These are phyloP conservation scores for Hypoxylon sp. DNA, from an alignment of 2,329 filamentous ascomycete genomes.

Conservation along the genomic window DNA sequence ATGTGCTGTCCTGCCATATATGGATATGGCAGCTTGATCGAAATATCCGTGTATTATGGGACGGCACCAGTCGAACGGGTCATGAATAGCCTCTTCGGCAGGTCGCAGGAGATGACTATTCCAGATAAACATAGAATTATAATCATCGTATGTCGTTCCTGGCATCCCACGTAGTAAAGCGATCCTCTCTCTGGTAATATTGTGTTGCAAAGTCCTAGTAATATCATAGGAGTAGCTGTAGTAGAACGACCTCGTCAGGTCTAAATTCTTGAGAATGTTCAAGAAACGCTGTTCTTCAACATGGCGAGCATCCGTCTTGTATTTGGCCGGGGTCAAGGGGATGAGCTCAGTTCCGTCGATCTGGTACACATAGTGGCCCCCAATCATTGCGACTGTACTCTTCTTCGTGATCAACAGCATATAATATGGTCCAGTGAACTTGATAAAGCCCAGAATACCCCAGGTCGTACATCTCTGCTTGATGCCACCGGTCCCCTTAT, in stretches of 20 bases:
- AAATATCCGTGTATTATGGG: slow-evolving; percentile 97
- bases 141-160: slow-evolving; percentile 71
- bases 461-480: slow-evolving; percentile 91
- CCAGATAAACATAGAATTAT: slow-evolving; percentile 98
- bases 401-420: slow-evolving; percentile 98
- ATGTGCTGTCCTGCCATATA: slow-evolving; percentile 90
- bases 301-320: slow-evolving; percentile 82
- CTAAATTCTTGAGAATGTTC: slow-evolving; percentile 88
- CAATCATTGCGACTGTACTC: slow-evolving; percentile 94
- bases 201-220: slow-evolving; percentile 90
- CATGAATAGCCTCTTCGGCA: slow-evolving; percentile 75
- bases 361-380: slow-evolving; percentile 95
- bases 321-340: slow-evolving; percentile 82
- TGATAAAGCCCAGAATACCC: slow-evolving; percentile 94
- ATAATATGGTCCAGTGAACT: slow-evolving; percentile 95
- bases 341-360: slow-evolving; percentile 94
- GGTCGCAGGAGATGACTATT: slow-evolving; percentile 90
- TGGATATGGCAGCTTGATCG: slow-evolving; percentile 85
- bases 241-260: slow-evolving; percentile 92
- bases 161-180: slow-evolving; percentile 75
- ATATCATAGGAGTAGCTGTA: slow-evolving; percentile 99
- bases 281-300: slow-evolving; percentile 92
- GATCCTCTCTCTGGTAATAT: slow-evolving; percentile 84
- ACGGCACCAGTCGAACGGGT: slow-evolving; percentile 94
- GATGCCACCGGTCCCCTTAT: slow-evolving; percentile 89